A percentile compares a stretch with the other conserved stretches of the same genome.
Conservation (phyloP, 1,284 basidiomycete genomes). For the Microbotryum lychnidis-dioicae region DNA sequence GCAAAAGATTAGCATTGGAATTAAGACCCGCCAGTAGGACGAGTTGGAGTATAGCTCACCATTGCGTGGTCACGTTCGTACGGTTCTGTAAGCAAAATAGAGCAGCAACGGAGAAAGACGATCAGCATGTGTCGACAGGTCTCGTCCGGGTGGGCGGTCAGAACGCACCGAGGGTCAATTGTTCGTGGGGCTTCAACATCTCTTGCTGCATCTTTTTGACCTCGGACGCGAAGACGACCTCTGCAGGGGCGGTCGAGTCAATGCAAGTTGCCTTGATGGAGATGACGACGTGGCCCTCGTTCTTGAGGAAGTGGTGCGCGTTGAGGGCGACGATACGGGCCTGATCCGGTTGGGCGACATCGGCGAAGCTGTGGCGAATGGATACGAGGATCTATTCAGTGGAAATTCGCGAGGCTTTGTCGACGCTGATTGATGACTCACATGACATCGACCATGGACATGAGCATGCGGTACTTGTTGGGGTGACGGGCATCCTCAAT, state of each 20-base stretch:
- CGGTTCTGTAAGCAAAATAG: conserved; percentile 48
- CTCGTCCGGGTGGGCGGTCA: conserved; percentile 23
- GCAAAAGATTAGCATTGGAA: not conserved
- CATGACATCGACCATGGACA: conserved; percentile 87
- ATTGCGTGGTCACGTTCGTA: conserved; percentile 47
- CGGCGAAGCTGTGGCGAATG: conserved; percentile 59
- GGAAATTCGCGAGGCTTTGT: not conserved
- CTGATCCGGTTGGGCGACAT: conserved; percentile 97
- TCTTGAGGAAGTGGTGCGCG: conserved; percentile 93
- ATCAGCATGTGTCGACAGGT: conserved; percentile 41
- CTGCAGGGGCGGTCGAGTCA: conserved; percentile 85
- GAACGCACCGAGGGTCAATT: conserved; percentile 54
- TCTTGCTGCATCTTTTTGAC: conserved; percentile 73
- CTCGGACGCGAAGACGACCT: conserved; percentile 82
- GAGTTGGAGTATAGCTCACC: conserved; percentile 39
- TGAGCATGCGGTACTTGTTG: conserved; percentile 89
- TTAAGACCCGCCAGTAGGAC: conserved; percentile 3
- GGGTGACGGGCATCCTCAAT: conserved; percentile 94
- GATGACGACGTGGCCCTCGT: conserved; percentile 84
- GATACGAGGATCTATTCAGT: not conserved
- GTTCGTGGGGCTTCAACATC: conserved; percentile 86
- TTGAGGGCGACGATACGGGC: conserved; percentile 83
- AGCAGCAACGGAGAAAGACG: conserved; percentile 4
- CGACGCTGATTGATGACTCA: conserved; percentile 32
- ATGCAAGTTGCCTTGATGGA: conserved; percentile 99